Evolutionary conservation across 192 early-diverging fungal genomes (phyloP), one percentile per base, ranked within the genome.

Genomic region (Gaertneriomyces semiglobifer): DNA sequence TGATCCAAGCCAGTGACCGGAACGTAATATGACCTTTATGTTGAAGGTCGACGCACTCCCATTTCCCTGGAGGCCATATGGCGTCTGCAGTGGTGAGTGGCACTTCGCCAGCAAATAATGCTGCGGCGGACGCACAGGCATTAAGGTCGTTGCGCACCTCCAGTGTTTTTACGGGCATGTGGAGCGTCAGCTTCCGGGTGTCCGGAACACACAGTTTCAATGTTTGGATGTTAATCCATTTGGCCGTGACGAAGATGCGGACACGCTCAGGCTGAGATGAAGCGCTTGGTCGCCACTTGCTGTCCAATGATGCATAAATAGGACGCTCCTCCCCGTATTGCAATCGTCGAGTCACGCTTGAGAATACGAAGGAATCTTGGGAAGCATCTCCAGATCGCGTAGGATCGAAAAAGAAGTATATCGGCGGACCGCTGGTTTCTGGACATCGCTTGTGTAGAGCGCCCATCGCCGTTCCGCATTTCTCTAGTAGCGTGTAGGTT

Each of bases 391-490:
- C 71, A 44, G 60, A 75, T 4, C 61, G 72, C 8, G 60, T 66
- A 12, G 79, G 75, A 57, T 80, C 79, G 45, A 75, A 43, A 55
- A 80, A 77, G 7, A 80, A 63, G 63, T 70, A 75, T 14, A 80
- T 11, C 40, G 72, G 68, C 2, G 48, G 50, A 0, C 39, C 73
- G 45, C 7, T 18, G 53, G 11, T 20, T 6, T 14, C 52, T 41
- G 3, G 53, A 4, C 64, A 52, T 42, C 54, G 20, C 39, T 65
- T 67, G 52, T 80, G 79, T 20, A 80, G 47, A 19, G 69, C 77
- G 19, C 67, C 60, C 72, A 71, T 74, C 10, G 79, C 62, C 42
- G 75, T 80, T 33, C 79, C 79, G 65, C 79, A 80, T 53, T 77
- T 77, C n/a, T 46, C 56, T 25, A 73, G 58, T 20, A 74, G 44